Evolutionary conservation across 352 stramenopile genomes (phyloP), one percentile per base, ranked within the genome.

Genomic region (Phytophthora cryptogea): DNA sequence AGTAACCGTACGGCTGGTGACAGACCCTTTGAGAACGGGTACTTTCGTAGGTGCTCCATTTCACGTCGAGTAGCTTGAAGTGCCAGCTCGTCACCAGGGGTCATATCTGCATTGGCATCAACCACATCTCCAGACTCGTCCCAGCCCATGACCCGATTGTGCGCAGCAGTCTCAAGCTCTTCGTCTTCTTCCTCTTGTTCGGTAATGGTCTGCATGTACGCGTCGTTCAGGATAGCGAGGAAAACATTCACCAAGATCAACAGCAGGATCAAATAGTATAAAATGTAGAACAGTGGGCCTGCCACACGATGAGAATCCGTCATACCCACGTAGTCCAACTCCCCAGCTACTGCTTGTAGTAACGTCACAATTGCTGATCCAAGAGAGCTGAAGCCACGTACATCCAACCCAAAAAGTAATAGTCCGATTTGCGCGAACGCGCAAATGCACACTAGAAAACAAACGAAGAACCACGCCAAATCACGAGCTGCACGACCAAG

Each of bases 211-310:
- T 89, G 80, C 44, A 86, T 57, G 52, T 89, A 92, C 28, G 82
- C 81, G 55, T 91, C 83, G 31, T 89, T 89, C 10, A 92, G 57
- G 35, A 92, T 89, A 23, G 82, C 81, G 6, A 87, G 64, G 40
- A 90, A 90, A 8, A 92, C 76, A 36, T 92, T 92, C 51, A 90
- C 69, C 40, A 89, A 41, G 13, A 92, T 76, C 8, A 92, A 61
- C 39, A 90, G 49, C 46, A 92, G 50, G 36, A 90, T 49, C 40
- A 91, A 49, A 59, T 90, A 92, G 61, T 86, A 92, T 42, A 70
- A 44, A 20, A 90, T 70, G 54, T 87, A 92, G 62, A 84, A 92
- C 5, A 90, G 52, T 43, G 83, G 83, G 0, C 80, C 83, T 2
- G 88, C 64, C 39, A 74, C 67, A 5, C 48, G 59, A 41, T 89